Percentiles rank a stretch among this genome's conserved stretches.
These are phyloP conservation scores for Caryopteris hybrid DNA, from an alignment of 305 asterid genomes.

Conservation along the genomic window DNA sequence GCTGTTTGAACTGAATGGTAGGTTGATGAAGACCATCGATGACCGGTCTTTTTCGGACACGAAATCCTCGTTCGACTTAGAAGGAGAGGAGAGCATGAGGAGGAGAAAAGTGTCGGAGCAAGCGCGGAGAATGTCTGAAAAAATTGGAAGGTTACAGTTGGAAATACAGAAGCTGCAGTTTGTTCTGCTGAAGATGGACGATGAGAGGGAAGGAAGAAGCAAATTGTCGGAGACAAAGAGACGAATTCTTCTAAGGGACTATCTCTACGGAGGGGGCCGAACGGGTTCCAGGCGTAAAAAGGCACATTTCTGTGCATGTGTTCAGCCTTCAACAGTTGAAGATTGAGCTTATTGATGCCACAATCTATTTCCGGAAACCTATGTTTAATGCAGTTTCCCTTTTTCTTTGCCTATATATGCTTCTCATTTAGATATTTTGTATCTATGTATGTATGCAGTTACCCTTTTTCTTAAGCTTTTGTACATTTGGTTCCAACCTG, in stretches of 20 bases:
- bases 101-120: constrained; percentile 70
- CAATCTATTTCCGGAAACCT: background rate
- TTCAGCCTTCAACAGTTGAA: constrained; percentile 66
- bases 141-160: constrained; percentile 84
- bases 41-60: constrained; percentile 38
- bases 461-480: constrained; percentile 12
- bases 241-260: constrained; percentile 65
- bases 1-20: constrained; percentile 67
- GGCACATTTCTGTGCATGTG: constrained; percentile 63
- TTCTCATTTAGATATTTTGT: constrained; percentile 6
- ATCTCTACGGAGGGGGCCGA: constrained; percentile 57
- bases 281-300: constrained; percentile 52
- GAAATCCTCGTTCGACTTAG: constrained; percentile 63
- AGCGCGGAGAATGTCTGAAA: constrained; percentile 78
- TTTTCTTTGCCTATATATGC: background rate
- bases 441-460: background rate
- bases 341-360: constrained; percentile 39
- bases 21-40: constrained; percentile 59
- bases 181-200: constrained; percentile 65
- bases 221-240: constrained; percentile 48
- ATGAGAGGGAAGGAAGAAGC: constrained; percentile 40
- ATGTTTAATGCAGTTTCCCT: constrained; percentile 10
- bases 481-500: constrained; percentile 19
- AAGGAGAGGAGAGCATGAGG: constrained; percentile 50
- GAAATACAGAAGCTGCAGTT: constrained; percentile 91